These are phyloP conservation scores for Inonotus hispidus DNA, from an alignment of 1,284 basidiomycete species.

Conservation along the genomic window DNA sequence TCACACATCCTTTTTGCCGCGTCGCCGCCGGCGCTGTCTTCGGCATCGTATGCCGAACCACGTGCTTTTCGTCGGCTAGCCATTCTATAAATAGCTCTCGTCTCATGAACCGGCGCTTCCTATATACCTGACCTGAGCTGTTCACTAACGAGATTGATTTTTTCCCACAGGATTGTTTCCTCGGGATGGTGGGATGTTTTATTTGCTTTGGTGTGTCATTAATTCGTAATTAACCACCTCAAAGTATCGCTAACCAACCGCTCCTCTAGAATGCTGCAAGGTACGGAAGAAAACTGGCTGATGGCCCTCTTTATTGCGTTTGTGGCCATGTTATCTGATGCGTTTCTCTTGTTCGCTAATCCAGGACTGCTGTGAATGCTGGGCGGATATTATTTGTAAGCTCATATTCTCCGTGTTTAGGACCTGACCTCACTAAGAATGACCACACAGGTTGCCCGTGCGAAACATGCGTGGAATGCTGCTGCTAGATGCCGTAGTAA, in stretches of 20 bases:
- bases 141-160: neutral
- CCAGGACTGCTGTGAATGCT: slow-evolving; percentile 39
- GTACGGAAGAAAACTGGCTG: slow-evolving; percentile 24
- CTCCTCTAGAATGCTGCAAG: slow-evolving; percentile 39
- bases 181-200: slow-evolving; percentile 55
- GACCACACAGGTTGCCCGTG: slow-evolving; percentile 15
- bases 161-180: slow-evolving; percentile 48
- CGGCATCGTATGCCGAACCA: no score
- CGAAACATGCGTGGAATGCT: slow-evolving; percentile 14
- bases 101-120: neutral
- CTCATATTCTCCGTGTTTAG: slow-evolving; percentile 6
- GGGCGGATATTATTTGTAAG: slow-evolving; percentile 39
- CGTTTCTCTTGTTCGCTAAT: slow-evolving; percentile 9
- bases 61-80: neutral
- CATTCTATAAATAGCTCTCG: slow-evolving; percentile 17
- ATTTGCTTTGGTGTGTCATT: slow-evolving; percentile 52
- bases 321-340: neutral
- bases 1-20: neutral
- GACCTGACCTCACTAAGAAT: neutral
- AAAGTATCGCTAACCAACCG: no score
- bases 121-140: neutral
- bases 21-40: neutral
- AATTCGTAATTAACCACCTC: no score
- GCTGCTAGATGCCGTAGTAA: neutral
- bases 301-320: neutral